These are phyloP conservation scores for Fusarium setosum DNA, from an alignment of 2,329 filamentous ascomycete species.

Conservation along the genomic window DNA sequence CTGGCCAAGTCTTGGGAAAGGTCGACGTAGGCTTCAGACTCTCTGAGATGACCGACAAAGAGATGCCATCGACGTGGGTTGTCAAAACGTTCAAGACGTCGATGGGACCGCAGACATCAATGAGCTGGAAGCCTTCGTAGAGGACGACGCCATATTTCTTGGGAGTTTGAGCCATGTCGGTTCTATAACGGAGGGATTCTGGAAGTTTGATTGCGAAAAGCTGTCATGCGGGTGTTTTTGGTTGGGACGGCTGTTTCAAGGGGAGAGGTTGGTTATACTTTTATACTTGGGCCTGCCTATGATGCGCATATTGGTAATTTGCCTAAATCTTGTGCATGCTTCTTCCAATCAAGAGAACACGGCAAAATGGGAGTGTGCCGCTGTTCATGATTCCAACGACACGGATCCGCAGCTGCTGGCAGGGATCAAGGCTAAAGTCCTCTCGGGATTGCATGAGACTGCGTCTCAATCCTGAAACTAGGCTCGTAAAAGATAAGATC, in stretches of 20 bases:
- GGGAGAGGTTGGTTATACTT: background rate
- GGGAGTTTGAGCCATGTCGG: background rate
- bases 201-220: background rate
- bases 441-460: background rate
- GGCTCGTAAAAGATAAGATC: background rate
- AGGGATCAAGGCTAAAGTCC: background rate
- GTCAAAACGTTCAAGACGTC: constrained; percentile 23
- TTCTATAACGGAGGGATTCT: too few species aligned
- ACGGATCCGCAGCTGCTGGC: background rate
- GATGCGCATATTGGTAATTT: background rate
- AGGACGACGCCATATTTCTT: constrained; percentile 45
- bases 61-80: constrained; percentile 5
- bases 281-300: background rate
- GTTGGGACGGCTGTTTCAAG: too few species aligned
- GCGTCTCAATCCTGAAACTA: background rate
- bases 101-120: constrained; percentile 46
- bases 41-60: constrained; percentile 14
- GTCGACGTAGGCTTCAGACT: constrained; percentile 18
- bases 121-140: constrained; percentile 50
- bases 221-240: background rate
- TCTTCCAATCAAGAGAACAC: background rate
- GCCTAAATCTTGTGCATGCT: background rate
- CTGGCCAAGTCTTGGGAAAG: constrained; percentile 14
- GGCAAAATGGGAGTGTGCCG: background rate
- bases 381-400: background rate